Base-by-base conservation (phyloP, 208 protist genomes). In the Phytomonas sp. region DNA sequence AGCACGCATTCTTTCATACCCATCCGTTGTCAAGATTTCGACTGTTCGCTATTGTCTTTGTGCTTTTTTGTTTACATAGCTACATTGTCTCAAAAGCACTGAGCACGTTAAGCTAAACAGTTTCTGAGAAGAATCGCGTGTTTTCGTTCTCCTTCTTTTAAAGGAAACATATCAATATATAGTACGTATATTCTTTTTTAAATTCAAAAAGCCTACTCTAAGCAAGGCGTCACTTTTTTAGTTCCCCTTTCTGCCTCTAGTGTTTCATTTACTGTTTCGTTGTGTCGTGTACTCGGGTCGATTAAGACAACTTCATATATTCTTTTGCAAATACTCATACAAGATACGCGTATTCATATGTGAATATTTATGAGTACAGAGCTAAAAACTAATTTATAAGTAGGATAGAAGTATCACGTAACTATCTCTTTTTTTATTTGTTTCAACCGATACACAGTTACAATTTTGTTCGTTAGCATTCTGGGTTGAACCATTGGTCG, bases 361-460 rank as follows among this genome's bases (percentile, higher is more conserved):
- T 70, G 51, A 60, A 70, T 69, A 69, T 69, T 60, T 77, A 77
- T 70, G 63, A 53, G 75, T 77, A 46, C 67, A 43, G 13, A 70
- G 36, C 75, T 59, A 37, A 37, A n/a, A 26, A 30, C 17, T 33
- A 67, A 30, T 51, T 29, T 65, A 34, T 67, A 46, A 37, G 33
- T 67, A 36, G 28, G 2, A 13, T 32, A 53, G 23, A 36, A 34
- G 59, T 60, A 28, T 9, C 3, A 70, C 36, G 34, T 69, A 26
- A 69, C 17, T 53, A 31, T 68, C n/a, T 64, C 60, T 3, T 37
- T n/a, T n/a, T 64, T 40, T 64, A 64, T 64, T 64, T 64, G 31
- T 37, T 64, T 51, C 40, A 1, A 51, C 11, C 40, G 40, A 51
- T 51, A 51, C 17, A 51, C 40, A 51, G 40, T 17, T 51, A 51